These are phyloP conservation scores for Apiospora kogelbergensis DNA, from an alignment of 2,329 filamentous ascomycete species.

Conservation along the genomic window DNA sequence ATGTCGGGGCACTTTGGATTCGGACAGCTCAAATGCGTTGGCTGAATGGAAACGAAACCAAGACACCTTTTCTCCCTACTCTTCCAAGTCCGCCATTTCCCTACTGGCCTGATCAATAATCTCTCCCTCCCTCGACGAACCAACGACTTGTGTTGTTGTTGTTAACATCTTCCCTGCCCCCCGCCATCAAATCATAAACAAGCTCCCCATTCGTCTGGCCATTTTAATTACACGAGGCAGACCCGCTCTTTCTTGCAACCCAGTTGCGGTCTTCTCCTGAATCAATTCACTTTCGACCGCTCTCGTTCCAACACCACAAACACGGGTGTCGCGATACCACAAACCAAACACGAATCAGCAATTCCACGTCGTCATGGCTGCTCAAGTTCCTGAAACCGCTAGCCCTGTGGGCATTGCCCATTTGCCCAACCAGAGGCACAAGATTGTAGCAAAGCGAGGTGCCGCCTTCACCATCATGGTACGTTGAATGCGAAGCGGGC, in stretches of 20 bases:
- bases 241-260: conserved; percentile 10
- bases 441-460: conserved; percentile 79
- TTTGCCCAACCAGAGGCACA: conserved; percentile 68
- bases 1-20: conserved; percentile 1
- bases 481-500: conserved; percentile 28
- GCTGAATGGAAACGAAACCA: background rate
- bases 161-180: background rate
- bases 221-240: conserved; percentile 11
- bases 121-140: background rate
- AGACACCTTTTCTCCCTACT: background rate
- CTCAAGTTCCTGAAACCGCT: conserved; percentile 50
- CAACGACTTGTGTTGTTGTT: background rate
- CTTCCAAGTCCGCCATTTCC: background rate
- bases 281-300: conserved; percentile 4
- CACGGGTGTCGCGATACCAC: conserved; percentile 30
- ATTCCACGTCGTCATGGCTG: conserved; percentile 26
- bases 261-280: conserved; percentile 10
- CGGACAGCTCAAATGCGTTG: background rate
- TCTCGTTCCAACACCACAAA: conserved; percentile 9
- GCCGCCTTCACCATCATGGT: conserved; percentile 99
- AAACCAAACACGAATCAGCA: background rate
- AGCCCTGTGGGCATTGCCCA: conserved; percentile 74
- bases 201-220: conserved; percentile 1
- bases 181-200: conserved; percentile 6
- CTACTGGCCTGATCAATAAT: background rate